phyloP scores from a whole-genome alignment of 1,139 yeast species.

The Pneumocystis murina region DNA sequence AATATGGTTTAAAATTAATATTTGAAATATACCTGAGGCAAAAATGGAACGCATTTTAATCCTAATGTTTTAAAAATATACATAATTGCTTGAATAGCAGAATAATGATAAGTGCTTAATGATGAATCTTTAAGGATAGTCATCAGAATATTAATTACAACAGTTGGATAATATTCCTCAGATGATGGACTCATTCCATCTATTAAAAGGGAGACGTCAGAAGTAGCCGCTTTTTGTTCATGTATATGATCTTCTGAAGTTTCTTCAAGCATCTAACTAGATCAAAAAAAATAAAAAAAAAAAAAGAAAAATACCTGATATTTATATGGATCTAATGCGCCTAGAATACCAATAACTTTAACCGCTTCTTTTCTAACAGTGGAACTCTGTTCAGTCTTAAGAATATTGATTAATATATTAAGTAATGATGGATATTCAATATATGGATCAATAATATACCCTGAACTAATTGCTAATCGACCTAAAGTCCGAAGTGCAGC shows the following conservation, averaged over 20 bases:
- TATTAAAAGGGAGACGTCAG: conserved; percentile 80
- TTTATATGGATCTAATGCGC: conserved; percentile 93
- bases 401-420: conserved; percentile 63
- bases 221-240: conserved; percentile 50
- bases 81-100: conserved; percentile 82
- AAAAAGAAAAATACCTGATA: conserved; percentile 33
- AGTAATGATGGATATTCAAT: conserved; percentile 80
- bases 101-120: conserved; percentile 70
- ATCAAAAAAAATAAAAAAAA: not conserved
- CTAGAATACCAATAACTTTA: conserved; percentile 74
- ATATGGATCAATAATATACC: conserved; percentile 87
- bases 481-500: conserved; percentile 82
- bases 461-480: conserved; percentile 77
- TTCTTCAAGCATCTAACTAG: conserved; percentile 52
- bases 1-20: not conserved
- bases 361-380: conserved; percentile 75
- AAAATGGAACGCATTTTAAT: conserved; percentile 68
- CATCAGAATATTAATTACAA: conserved; percentile 73
- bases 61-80: conserved; percentile 82
- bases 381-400: conserved; percentile 65
- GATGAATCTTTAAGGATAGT: conserved; percentile 75
- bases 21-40: conserved; percentile 35
- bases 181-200: conserved; percentile 87
- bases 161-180: conserved; percentile 92
- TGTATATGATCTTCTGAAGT: conserved; percentile 42